Evolutionary conservation across 2,329 filamentous ascomycete genomes (phyloP), one percentile per base, ranked within the genome.

Genomic region (Fusarium mexicanum): DNA sequence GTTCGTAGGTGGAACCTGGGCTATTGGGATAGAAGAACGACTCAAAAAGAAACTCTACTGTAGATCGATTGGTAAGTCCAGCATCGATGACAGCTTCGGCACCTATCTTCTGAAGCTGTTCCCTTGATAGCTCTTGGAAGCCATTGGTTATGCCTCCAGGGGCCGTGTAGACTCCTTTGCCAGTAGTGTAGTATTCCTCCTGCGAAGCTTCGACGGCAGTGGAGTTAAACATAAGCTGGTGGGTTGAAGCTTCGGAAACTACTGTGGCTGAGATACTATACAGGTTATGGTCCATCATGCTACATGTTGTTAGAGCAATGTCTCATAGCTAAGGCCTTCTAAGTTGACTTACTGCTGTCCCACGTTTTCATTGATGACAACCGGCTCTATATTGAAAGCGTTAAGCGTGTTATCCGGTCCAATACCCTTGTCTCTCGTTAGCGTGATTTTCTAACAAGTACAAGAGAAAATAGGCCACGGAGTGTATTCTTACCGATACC

Each of bases 31-130:
- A 64, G 58, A 67, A 69, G 17, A 61, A 57, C 8, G 67, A 69
- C 16, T 69, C 64, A n/a, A 69, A 69, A 5, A 69, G 50, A 22
- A 69, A 69, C 13, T 69, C 67, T 8, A 69, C 48, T 13, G 67
- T 60, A 13, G 64, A 69, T 8, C 67, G 35, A 5, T 69, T 61
- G 2, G n/a, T 31, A 12, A 69, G 67, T 13, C 50, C 67, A 9
- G 64, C 64, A 22, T 69, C 50, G 18, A 64, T 22, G 14, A 69
- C 50, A 10, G 64, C n/a, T 9, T 67, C 24, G 7, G 64, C 67
- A 0, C 64, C 64, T 20, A 69, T 69, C 1, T 57, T 11, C 9
- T 47, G 31, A 6, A 69, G 44, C 7, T 69, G 35, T 10, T 69
- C 22, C 3, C 20, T 24, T 3, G 67, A 69, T 9, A 69, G 58